Conservation (phyloP, 768 basidiomycete species). For the Sporobolomyces phaffii region DNA sequence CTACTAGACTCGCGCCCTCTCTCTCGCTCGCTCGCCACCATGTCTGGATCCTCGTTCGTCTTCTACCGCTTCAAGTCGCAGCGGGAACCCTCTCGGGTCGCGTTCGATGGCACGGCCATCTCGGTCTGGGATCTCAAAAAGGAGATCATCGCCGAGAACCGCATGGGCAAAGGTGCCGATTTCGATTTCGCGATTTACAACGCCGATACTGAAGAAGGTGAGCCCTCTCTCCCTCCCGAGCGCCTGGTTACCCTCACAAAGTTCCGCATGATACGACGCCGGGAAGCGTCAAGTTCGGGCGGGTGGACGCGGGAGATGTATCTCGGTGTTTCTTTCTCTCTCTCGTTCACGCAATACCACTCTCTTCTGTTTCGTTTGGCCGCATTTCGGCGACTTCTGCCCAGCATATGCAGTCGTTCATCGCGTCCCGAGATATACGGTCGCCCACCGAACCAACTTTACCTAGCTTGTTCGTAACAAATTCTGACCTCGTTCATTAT, state of each 20-base stretch:
- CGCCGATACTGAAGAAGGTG: conserved; percentile 81
- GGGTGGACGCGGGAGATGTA: neutral
- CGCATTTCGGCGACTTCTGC: too few species aligned
- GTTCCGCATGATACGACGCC: too few species aligned
- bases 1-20: too few species aligned
- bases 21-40: neutral
- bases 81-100: conserved; percentile 86
- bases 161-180: conserved; percentile 83
- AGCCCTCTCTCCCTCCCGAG: conserved; percentile 30
- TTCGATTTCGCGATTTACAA: conserved; percentile 90
- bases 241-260: too few species aligned
- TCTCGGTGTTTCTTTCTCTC: neutral
- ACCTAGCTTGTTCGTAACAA: too few species aligned
- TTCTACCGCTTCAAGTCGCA: conserved; percentile 80
- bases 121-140: conserved; percentile 98
- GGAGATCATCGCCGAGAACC: conserved; percentile 94
- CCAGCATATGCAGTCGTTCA: too few species aligned
- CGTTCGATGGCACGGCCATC: conserved; percentile 97
- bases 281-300: neutral
- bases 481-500: neutral
- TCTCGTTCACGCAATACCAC: conserved; percentile 5
- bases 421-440: too few species aligned
- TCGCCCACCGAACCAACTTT: too few species aligned
- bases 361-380: too few species aligned
- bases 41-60: conserved; percentile 30